A percentile compares a stretch with the other conserved stretches of the same genome.
Evolutionary conservation across 148 eudicot genomes (phyloP).

Genomic region (Rhododendron vialii): DNA sequence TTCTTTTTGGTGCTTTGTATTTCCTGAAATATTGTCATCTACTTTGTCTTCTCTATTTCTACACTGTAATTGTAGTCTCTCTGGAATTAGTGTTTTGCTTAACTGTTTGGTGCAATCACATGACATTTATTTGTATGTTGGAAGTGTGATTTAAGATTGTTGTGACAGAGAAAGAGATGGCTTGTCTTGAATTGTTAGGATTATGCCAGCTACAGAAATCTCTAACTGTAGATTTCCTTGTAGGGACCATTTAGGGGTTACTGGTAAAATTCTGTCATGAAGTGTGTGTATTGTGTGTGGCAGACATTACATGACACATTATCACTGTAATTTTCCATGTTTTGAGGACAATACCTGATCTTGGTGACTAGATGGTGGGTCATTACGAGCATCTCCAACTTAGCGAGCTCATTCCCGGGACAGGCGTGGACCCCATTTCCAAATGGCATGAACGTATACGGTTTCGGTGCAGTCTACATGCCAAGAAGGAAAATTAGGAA

Average conservation of each 20-base stretch:
- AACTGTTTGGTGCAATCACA: neutral
- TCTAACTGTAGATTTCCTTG: neutral
- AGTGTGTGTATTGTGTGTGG: constrained; percentile 2
- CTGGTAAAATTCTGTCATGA: neutral
- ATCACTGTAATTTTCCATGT: neutral
- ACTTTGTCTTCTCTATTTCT: neutral
- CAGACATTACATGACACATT: neutral
- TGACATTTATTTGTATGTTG: neutral
- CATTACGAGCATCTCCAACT: constrained; percentile 67
- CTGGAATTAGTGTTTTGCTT: neutral
- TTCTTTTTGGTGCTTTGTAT: neutral
- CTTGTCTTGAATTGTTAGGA: neutral
- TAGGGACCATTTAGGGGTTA: neutral
- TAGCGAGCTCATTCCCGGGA: constrained; percentile 92
- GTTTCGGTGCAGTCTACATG: constrained; percentile 57
- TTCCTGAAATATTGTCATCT: neutral
- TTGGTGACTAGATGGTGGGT: constrained; percentile 72
- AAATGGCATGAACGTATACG: constrained; percentile 85
- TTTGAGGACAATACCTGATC: constrained; percentile 48
- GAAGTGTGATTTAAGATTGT: neutral
- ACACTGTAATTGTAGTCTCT: neutral
- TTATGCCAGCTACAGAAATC: neutral
- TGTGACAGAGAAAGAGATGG: neutral
- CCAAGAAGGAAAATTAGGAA: neutral
- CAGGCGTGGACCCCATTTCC: constrained; percentile 87